Evolutionary conservation across 768 basidiomycete species (phyloP).

Genomic region (Russula lepida): DNA sequence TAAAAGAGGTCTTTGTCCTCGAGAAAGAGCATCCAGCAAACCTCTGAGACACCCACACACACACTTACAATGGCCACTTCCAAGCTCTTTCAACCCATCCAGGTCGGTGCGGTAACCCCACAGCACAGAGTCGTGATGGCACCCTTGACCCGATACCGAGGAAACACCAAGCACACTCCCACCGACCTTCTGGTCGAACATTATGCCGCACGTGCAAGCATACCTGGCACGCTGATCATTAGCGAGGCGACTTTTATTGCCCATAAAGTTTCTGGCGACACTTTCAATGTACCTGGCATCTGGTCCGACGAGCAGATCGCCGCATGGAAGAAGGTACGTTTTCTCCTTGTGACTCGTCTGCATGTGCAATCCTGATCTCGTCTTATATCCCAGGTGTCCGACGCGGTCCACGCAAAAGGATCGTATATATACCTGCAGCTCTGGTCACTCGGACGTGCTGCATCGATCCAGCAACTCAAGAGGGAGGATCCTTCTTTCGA

Average conservation of each 20-base stretch:
- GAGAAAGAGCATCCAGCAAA: neutral
- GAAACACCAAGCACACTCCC: slow-evolving; percentile 30
- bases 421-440: slow-evolving; percentile 37
- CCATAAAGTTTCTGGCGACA: slow-evolving; percentile 38
- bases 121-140: slow-evolving; percentile 46
- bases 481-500: slow-evolving; percentile 22
- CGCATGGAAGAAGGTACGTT: slow-evolving; percentile 45
- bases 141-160: slow-evolving; percentile 43
- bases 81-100: slow-evolving; percentile 39
- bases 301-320: slow-evolving; percentile 41
- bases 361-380: neutral
- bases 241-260: slow-evolving; percentile 52
- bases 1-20: neutral
- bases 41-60: neutral
- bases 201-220: slow-evolving; percentile 40
- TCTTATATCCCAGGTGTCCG: slow-evolving; percentile 26
- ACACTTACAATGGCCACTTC: neutral
- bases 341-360: neutral
- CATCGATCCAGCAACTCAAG: slow-evolving; percentile 24
- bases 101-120: slow-evolving; percentile 36
- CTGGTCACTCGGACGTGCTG: slow-evolving; percentile 30
- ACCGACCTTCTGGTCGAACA: slow-evolving; percentile 35
- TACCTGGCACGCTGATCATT: slow-evolving; percentile 32
- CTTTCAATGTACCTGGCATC: slow-evolving; percentile 38
- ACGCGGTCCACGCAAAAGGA: slow-evolving; percentile 27